These are phyloP conservation scores for Sonneratia alba DNA, from an alignment of 345 rosid genomes.

Conservation along the genomic window DNA sequence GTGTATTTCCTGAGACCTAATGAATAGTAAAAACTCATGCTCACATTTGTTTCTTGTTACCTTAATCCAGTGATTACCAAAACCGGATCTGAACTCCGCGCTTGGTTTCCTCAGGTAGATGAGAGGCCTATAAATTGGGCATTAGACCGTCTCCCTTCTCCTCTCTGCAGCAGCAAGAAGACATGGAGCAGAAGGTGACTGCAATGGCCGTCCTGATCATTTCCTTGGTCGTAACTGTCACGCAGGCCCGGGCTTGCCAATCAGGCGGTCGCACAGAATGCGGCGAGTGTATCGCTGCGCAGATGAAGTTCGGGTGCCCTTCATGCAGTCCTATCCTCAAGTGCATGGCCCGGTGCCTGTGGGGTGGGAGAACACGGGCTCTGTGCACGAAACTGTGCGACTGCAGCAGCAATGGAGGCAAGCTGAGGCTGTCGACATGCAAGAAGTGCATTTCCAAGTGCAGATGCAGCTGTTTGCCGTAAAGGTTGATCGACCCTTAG, in stretches of 20 bases:
- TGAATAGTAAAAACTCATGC: too few relatives aligned
- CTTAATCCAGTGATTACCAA: not conserved
- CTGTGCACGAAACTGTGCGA: conserved; percentile 42
- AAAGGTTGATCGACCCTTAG: not conserved
- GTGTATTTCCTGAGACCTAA: too few relatives aligned
- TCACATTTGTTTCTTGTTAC: too few relatives aligned
- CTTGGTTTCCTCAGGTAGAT: not conserved
- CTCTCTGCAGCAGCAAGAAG: not conserved
- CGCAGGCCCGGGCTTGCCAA: conserved; percentile 12
- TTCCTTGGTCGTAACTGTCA: conserved; percentile 7
- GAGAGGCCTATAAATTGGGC: not conserved
- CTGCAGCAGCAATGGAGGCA: conserved; percentile 35
- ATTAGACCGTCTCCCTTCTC: not conserved
- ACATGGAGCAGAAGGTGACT: not conserved
- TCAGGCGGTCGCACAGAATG: conserved; percentile 23
- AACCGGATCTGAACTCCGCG: too few relatives aligned
- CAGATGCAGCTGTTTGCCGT: conserved; percentile 53
- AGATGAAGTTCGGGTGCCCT: conserved; percentile 45
- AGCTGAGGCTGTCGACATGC: conserved; percentile 45
- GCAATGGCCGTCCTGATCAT: conserved; percentile 8
- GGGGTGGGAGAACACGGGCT: conserved; percentile 44
- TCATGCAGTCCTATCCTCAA: conserved; percentile 44
- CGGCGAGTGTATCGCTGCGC: conserved; percentile 39
- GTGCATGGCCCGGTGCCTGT: conserved; percentile 78
- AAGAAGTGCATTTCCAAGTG: conserved; percentile 60